Base-by-base conservation (phyloP, 352 stramenopile species). In the Phytophthora idaei region DNA sequence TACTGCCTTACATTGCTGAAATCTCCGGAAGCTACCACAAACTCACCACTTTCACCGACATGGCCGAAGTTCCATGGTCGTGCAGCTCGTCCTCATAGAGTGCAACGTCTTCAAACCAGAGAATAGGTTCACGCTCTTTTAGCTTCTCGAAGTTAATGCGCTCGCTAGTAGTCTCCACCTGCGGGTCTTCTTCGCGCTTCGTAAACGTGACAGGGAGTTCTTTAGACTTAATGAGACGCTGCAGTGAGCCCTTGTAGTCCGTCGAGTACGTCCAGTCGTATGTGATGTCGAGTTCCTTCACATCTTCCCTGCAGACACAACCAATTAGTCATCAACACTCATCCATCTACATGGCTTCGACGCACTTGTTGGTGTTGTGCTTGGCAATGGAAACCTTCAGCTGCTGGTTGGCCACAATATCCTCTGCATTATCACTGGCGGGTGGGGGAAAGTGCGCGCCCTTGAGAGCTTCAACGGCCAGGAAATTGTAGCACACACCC, bases 211-310 rank as follows among this genome's bases (percentile, higher is more conserved):
- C 25, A 17, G 57, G 50, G 1, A 27, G 48, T 2, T 58, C 29
- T n/a, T 78, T 62, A 2, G 34, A 36, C 27, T 76, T 72, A 5
- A 45, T 63, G 9, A 90, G 39, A 14, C 77, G 83, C 61, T 89
- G 83, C 31, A 92, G 51, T 41, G 79, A 92, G 37, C 86, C 86
- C 71, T 92, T 90, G 70, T 94, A 94, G 70, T 93, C 78, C 6
- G 82, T 94, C 55, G 87, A 82, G 74, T 85, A 94, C 34, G 87
- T 94, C 87, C 87, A 94, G 60, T 94, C 87, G 63, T 93, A 94
- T 53, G 83, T 76, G 46, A 94, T 93, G 53, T 92, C 73, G 29
- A 94, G 69, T 62, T 92, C 83, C 64, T 93, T 94, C n/a, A 94
- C 83, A 5, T 90, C 81, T 32, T 90, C 81, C 17, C 83, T 90